Conservation (phyloP, 2,329 filamentous ascomycete genomes). For the Balansia obtecta region DNA sequence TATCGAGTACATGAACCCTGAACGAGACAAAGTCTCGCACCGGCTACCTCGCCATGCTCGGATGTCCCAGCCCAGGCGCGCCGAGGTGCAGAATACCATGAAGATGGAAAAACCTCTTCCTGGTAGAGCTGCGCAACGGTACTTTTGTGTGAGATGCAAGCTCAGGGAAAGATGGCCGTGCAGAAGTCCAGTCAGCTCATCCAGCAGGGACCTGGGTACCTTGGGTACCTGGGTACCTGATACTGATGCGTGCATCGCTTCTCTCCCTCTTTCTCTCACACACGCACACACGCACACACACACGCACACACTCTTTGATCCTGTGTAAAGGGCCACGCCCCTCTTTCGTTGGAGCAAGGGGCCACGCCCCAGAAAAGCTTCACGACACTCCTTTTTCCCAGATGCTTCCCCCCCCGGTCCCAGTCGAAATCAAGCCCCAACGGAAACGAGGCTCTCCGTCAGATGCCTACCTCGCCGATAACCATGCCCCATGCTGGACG, state of each 20-base stretch:
- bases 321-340: neutral
- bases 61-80: too few relatives aligned
- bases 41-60: too few relatives aligned
- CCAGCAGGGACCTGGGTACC: too few relatives aligned
- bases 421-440: neutral
- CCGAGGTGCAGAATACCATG: neutral
- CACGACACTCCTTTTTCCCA: neutral
- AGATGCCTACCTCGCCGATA: slow-evolving; percentile 6
- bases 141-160: neutral
- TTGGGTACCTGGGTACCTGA: too few relatives aligned
- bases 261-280: neutral
- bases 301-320: too few relatives aligned
- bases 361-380: neutral
- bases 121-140: neutral
- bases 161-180: neutral
- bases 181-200: neutral
- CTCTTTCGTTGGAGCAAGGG: neutral
- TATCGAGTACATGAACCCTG: neutral
- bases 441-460: slow-evolving; percentile 6
- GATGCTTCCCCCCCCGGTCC: neutral
- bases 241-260: neutral
- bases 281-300: too few relatives aligned
- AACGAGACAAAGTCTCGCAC: neutral
- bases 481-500: slow-evolving; percentile 3
- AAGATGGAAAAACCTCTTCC: neutral